A percentile compares a stretch with the other conserved stretches of the same genome.
phyloP scores from a whole-genome alignment of 441 rosid genomes.

The Rhodomyrtus psidioides region DNA sequence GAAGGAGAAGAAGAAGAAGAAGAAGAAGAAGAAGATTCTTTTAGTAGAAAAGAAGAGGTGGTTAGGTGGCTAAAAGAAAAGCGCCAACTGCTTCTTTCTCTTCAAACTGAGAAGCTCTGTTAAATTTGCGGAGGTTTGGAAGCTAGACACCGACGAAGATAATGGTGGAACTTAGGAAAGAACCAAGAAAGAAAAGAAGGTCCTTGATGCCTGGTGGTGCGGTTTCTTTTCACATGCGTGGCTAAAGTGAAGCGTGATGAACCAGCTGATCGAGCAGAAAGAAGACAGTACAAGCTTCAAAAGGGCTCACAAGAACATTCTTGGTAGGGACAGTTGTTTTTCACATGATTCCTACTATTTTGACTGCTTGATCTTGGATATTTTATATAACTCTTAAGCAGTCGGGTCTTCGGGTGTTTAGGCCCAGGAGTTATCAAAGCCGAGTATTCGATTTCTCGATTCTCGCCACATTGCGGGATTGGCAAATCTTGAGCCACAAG shows the following conservation, averaged over 20 bases:
- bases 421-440: rapidly evolving
- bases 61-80: neutral
- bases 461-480: neutral
- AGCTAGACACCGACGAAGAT: neutral
- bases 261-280: neutral
- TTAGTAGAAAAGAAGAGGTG: slow-evolving; percentile 16
- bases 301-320: neutral
- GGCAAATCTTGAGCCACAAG: rapidly evolving
- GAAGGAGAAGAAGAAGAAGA: too few species aligned
- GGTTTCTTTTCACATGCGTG: slow-evolving; percentile 2
- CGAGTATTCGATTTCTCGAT: neutral
- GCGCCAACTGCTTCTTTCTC: neutral
- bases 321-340: neutral
- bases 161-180: neutral
- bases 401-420: neutral
- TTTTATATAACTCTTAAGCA: neutral
- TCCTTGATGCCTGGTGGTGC: neutral
- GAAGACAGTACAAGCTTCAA: neutral
- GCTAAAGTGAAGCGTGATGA: neutral
- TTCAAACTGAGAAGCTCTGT: neutral
- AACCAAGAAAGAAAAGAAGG: neutral
- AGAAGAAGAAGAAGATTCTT: neutral
- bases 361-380: neutral
- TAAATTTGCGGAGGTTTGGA: neutral
- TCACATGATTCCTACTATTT: neutral